Evolutionary conservation across 2,329 filamentous ascomycete genomes (phyloP).

Genomic region (Penicillium sp.): DNA sequence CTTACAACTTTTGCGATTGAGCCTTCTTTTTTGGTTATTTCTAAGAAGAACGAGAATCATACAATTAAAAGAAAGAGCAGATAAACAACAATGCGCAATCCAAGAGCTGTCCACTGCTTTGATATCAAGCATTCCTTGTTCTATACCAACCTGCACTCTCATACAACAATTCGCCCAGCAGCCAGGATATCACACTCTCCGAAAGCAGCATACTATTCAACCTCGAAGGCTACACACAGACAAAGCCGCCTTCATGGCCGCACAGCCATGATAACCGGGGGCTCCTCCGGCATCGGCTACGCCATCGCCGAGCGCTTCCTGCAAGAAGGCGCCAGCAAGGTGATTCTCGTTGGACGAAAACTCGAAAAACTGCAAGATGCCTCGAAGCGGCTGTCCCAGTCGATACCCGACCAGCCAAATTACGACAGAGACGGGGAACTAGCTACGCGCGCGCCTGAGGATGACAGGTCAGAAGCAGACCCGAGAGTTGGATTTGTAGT

Average conservation of each 20-base stretch:
- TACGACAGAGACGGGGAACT: conserved; percentile 9
- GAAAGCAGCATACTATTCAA: conserved; percentile 14
- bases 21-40: not conserved
- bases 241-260: conserved; percentile 26
- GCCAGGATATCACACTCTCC: not conserved
- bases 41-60: too few relatives aligned
- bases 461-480: conserved; percentile 12
- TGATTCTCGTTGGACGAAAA: conserved; percentile 60
- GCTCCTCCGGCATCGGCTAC: conserved; percentile 65
- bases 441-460: conserved; percentile 19
- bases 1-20: not conserved
- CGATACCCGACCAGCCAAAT: not conserved
- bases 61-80: not conserved
- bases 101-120: not conserved
- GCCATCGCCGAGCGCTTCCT: conserved; percentile 66
- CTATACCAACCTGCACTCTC: not conserved
- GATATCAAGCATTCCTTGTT: not conserved
- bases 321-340: conserved; percentile 53
- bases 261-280: conserved; percentile 61
- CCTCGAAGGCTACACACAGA: not conserved
- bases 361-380: conserved; percentile 43
- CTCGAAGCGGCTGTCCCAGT: conserved; percentile 22
- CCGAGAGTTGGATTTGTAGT: conserved; percentile 26
- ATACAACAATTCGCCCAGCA: not conserved
- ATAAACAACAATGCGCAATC: not conserved